phyloP scores from a whole-genome alignment of 176 grass and related monocot species.

The Cenchrus fungigraminus region DNA sequence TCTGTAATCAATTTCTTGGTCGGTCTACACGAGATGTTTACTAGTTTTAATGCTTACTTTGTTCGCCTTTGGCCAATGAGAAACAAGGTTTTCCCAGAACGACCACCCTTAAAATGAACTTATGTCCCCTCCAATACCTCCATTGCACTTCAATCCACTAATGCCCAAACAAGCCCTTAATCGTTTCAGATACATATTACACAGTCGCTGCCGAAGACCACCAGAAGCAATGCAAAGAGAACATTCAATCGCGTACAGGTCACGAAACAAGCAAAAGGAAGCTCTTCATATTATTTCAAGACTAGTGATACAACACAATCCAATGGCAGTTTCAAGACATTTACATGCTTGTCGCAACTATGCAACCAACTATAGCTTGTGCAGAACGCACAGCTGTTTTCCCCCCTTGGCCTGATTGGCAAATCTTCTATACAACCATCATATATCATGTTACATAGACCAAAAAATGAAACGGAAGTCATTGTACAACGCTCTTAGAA shows the following conservation, averaged over 20 bases:
- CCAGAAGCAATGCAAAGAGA: not conserved
- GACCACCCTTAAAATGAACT: too few relatives aligned
- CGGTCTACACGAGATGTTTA: too few relatives aligned
- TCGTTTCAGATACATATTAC: too few relatives aligned
- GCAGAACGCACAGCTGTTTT: conserved; percentile 11
- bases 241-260: not conserved
- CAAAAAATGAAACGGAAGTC: conserved; percentile 32
- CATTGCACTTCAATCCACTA: too few relatives aligned
- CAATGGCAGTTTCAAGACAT: conserved; percentile 4
- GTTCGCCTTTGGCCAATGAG: too few relatives aligned
- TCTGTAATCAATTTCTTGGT: not conserved
- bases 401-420: not conserved
- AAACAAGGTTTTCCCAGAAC: too few relatives aligned
- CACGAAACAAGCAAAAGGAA: not conserved
- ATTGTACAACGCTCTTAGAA: conserved; percentile 58
- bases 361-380: conserved; percentile 15
- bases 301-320: conserved; percentile 4
- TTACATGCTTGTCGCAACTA: conserved; percentile 28
- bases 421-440: conserved; percentile 54
- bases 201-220: not conserved
- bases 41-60: too few relatives aligned
- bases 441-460: conserved; percentile 48
- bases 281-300: not conserved
- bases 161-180: too few relatives aligned
- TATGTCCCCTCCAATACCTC: too few relatives aligned